Percentiles rank a stretch among this genome's conserved stretches.
These are phyloP conservation scores for Vitis cinerea DNA, from an alignment of 164 flowering plant species.

Conservation along the genomic window DNA sequence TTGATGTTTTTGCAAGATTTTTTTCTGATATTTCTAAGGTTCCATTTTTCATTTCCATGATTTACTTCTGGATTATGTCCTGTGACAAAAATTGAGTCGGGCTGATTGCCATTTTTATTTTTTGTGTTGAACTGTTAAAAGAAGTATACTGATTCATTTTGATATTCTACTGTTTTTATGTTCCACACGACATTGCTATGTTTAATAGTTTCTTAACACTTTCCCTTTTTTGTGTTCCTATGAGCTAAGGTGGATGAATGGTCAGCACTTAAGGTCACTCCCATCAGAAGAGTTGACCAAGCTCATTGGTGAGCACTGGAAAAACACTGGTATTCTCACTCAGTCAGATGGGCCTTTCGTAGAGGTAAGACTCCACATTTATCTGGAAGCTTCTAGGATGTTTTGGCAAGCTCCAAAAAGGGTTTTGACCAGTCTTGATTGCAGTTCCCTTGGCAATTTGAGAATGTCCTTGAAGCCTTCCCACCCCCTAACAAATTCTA, in stretches of 20 bases:
- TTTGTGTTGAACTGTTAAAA: background rate
- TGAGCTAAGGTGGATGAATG: slow-evolving; percentile 93
- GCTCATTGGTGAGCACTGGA: slow-evolving; percentile 80
- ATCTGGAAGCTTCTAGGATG: background rate
- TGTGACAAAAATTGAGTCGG: too few species aligned
- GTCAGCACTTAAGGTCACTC: slow-evolving; percentile 78
- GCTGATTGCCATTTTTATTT: background rate
- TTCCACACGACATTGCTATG: background rate
- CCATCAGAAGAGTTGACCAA: slow-evolving; percentile 62
- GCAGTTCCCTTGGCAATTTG: too few species aligned
- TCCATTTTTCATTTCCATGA: background rate
- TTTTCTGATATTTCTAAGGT: background rate
- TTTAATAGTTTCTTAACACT: background rate
- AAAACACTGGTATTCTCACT: slow-evolving; percentile 59
- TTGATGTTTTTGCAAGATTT: background rate
- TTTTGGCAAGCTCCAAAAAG: too few species aligned
- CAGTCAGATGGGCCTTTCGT: slow-evolving; percentile 75
- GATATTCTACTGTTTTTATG: background rate
- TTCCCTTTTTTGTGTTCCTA: background rate
- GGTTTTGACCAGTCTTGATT: too few species aligned
- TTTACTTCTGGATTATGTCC: background rate
- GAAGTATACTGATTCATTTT: background rate
- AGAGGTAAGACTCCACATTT: slow-evolving; percentile 37
- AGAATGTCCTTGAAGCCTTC: too few species aligned
- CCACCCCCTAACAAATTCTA: too few species aligned